A percentile compares a stretch with the other conserved stretches of the same genome.
These are phyloP conservation scores for Rheum nobile DNA, from an alignment of 148 eudicot genomes.

Conservation along the genomic window DNA sequence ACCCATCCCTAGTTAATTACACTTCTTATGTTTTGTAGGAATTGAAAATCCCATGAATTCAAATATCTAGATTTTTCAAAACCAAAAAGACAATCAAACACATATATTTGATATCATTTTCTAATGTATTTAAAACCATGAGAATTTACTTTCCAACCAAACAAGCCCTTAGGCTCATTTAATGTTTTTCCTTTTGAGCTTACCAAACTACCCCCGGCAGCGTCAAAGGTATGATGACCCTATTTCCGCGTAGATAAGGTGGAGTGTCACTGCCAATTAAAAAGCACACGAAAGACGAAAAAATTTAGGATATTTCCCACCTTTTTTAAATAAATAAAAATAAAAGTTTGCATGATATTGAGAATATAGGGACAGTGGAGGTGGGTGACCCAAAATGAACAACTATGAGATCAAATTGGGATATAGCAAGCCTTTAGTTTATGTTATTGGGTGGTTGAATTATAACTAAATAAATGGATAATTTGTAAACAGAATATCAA, in stretches of 20 bases:
- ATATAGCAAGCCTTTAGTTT: neutral
- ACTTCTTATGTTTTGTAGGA: no score
- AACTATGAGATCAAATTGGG: neutral
- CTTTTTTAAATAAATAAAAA: neutral
- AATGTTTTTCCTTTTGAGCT: neutral
- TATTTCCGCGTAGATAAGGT: constrained; percentile 5
- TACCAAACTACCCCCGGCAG: neutral
- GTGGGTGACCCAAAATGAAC: neutral
- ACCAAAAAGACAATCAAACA: no score
- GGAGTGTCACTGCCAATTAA: neutral
- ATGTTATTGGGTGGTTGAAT: neutral
- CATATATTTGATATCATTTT: no score
- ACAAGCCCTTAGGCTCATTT: no score
- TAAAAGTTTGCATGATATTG: neutral
- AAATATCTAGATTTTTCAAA: no score
- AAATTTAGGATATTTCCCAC: neutral
- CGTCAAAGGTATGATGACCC: neutral
- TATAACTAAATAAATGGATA: neutral
- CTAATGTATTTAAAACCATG: no score
- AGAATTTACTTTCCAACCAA: no score
- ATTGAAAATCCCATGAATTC: no score
- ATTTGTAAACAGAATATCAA: neutral
- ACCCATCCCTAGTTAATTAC: no score
- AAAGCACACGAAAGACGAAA: neutral
- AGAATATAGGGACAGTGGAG: neutral